These are phyloP conservation scores for Tolypocladium sp. DNA, from an alignment of 2,329 filamentous ascomycete species.

Conservation along the genomic window DNA sequence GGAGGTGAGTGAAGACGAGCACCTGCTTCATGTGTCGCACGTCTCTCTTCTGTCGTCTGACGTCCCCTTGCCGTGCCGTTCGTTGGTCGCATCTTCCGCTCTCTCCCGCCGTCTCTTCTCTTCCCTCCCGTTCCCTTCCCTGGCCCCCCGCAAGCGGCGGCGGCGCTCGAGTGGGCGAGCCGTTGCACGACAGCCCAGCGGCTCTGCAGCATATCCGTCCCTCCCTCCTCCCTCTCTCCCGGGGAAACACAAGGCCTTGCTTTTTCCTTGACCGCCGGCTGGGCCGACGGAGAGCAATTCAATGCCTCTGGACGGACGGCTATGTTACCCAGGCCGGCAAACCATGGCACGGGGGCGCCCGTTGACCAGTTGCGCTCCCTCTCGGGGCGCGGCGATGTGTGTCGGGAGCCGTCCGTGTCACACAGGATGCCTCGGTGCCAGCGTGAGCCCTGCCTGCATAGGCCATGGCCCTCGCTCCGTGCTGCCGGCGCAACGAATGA, in stretches of 20 bases:
- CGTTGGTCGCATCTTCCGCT: not conserved
- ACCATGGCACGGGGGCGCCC: not conserved
- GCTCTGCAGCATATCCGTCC: not conserved
- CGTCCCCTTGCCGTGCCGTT: not conserved
- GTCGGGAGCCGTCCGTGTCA: not conserved
- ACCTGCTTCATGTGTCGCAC: not conserved
- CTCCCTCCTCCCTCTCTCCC: not conserved
- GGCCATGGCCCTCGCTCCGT: not conserved
- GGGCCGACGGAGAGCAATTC: not conserved
- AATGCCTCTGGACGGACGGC: not conserved
- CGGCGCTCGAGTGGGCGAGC: not conserved
- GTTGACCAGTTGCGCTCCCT: not conserved
- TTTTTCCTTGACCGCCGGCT: not conserved
- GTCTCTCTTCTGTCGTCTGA: too few relatives aligned
- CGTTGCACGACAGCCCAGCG: not conserved
- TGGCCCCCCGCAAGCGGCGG: not conserved
- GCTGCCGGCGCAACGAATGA: slow-evolving; percentile 1
- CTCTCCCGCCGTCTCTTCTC: not conserved
- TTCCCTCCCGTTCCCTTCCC: too few relatives aligned
- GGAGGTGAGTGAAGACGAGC: slow-evolving; percentile 5
- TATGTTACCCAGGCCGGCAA: not conserved
- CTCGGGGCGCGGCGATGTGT: not conserved
- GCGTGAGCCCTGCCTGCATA: not conserved
- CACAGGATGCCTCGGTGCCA: not conserved
- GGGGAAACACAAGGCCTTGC: not conserved